phyloP scores from a whole-genome alignment of 805 yeast species.

The Saccharomycopsis malanga region DNA sequence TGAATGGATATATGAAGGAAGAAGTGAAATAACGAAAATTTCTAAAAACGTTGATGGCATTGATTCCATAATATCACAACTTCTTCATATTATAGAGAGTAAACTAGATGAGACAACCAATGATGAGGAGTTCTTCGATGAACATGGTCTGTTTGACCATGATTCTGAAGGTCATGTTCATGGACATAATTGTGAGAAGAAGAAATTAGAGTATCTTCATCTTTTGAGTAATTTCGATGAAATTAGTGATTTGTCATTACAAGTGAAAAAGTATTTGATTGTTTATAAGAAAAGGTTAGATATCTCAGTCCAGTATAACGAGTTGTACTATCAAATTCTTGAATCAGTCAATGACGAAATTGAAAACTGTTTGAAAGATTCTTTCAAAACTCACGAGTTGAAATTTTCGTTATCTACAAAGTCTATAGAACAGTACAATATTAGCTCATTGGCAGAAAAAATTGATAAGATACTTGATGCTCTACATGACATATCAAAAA shows the following conservation, averaged over 20 bases:
- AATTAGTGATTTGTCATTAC: constrained; percentile 27
- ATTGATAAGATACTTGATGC: constrained; percentile 4
- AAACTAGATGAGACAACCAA: constrained; percentile 17
- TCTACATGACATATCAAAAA: not conserved
- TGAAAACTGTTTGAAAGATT: constrained; percentile 23
- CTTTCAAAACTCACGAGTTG: constrained; percentile 25
- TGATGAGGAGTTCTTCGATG: constrained; percentile 11
- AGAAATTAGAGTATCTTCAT: constrained; percentile 17
- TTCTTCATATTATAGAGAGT: constrained; percentile 24
- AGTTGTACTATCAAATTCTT: constrained; percentile 27
- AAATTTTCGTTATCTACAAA: constrained; percentile 24
- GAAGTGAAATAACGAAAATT: constrained; percentile 24
- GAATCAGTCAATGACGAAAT: constrained; percentile 30
- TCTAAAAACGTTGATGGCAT: constrained; percentile 23
- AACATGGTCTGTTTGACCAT: not conserved
- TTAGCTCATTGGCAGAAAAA: not conserved
- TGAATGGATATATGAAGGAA: constrained; percentile 28
- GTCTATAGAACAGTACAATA: not conserved
- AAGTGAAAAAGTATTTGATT: constrained; percentile 25
- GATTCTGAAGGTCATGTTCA: not conserved
- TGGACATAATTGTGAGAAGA: constrained; percentile 12
- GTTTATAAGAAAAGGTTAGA: constrained; percentile 26
- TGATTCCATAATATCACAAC: constrained; percentile 24
- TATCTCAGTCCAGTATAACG: constrained; percentile 29
- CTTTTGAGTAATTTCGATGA: constrained; percentile 24